Evolutionary conservation across 73 alveolate genomes (phyloP).

Genomic region (Stentor coeruleus): DNA sequence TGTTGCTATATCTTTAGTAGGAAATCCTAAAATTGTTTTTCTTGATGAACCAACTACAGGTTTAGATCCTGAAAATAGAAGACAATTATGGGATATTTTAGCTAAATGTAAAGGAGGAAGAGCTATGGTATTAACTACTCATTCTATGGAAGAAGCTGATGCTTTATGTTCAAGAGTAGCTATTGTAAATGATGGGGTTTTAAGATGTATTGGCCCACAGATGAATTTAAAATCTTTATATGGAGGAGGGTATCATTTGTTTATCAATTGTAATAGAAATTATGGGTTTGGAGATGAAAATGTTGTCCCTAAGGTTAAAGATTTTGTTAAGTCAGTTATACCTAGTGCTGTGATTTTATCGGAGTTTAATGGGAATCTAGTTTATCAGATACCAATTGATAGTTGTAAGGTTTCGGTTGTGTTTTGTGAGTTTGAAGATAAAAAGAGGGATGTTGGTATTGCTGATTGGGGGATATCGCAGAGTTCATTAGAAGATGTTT

Average conservation of each 20-base stretch:
- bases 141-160: slow-evolving; percentile 99
- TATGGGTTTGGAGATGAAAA: no score
- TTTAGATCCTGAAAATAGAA: slow-evolving; percentile 94
- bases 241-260: slow-evolving; percentile 85
- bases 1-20: slow-evolving; percentile 86
- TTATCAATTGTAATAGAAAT: slow-evolving; percentile 56
- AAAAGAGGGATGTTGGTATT: slow-evolving; percentile 53
- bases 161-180: slow-evolving; percentile 95
- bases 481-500: slow-evolving; percentile 71
- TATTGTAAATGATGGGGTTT: slow-evolving; percentile 77
- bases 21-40: slow-evolving; percentile 86
- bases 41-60: slow-evolving; percentile 99
- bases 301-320: background rate
- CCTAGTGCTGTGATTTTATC: slow-evolving; percentile 35
- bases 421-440: slow-evolving; percentile 66
- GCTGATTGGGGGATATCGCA: slow-evolving; percentile 89
- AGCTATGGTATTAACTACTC: slow-evolving; percentile 95
- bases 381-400: slow-evolving; percentile 69
- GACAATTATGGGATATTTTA: slow-evolving; percentile 92
- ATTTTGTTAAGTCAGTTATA: slow-evolving; percentile 28
- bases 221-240: slow-evolving; percentile 72
- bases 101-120: slow-evolving; percentile 77
- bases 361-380: slow-evolving; percentile 53
- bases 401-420: slow-evolving; percentile 70
- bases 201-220: slow-evolving; percentile 85